Evolutionary conservation across 495 filamentous ascomycete species (phyloP).

Genomic region (Aspergillus haitiensis): DNA sequence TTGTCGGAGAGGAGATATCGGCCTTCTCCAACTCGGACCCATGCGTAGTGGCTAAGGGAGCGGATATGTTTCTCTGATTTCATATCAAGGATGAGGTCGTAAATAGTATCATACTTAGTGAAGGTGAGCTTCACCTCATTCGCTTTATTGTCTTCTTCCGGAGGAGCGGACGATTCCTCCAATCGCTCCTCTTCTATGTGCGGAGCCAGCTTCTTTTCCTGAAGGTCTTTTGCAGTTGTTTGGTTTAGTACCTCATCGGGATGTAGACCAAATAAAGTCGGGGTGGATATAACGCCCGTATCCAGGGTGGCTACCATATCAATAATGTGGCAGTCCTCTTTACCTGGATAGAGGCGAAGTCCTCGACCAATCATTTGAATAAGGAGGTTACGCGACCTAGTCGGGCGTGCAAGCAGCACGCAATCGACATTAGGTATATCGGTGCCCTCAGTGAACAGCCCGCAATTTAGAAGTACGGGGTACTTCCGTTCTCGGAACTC

Average conservation of each 20-base stretch:
- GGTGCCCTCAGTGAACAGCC: slow-evolving; percentile 94
- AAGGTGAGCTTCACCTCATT: slow-evolving; percentile 53
- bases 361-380: slow-evolving; percentile 98
- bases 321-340: slow-evolving; percentile 89
- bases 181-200: slow-evolving; percentile 20
- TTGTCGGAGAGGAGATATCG: slow-evolving; percentile 63
- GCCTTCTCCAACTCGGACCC: slow-evolving; percentile 70
- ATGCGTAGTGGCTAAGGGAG: slow-evolving; percentile 66
- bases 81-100: slow-evolving; percentile 83
- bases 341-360: slow-evolving; percentile 76
- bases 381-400: slow-evolving; percentile 83
- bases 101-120: slow-evolving; percentile 85
- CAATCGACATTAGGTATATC: slow-evolving; percentile 98
- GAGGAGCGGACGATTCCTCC: background rate
- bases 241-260: slow-evolving; percentile 75
- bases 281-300: slow-evolving; percentile 81
- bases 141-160: background rate
- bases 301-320: slow-evolving; percentile 88
- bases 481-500: slow-evolving; percentile 75
- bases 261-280: slow-evolving; percentile 91
- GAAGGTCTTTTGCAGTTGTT: slow-evolving; percentile 57
- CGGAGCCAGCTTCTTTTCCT: slow-evolving; percentile 47
- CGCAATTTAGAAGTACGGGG: slow-evolving; percentile 90
- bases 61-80: slow-evolving; percentile 76
- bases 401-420: slow-evolving; percentile 83